Evolutionary conservation across 2,329 filamentous ascomycete species (phyloP), one percentile per base, ranked within the genome.

Genomic region (Arthrobotrys entomopaga): DNA sequence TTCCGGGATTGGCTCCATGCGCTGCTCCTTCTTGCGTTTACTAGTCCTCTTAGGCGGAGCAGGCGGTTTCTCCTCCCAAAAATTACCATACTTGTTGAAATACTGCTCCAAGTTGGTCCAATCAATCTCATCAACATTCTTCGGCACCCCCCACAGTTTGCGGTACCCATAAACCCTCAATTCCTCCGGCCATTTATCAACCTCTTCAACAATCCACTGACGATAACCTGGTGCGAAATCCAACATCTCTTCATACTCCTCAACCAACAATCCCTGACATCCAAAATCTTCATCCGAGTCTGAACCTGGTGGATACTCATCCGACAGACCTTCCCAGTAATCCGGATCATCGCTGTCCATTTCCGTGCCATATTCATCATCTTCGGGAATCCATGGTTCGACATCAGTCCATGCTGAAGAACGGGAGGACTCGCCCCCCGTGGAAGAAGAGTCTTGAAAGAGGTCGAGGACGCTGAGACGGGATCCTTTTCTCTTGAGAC

Each of bases 171-270:
- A 16, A 13, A 46, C 58, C 29, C 58, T 73, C 38, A 66, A 15
- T 10, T 56, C 61, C 3, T 50, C 54, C 1, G 69, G 69, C 69
- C 69, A 73, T 15, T 61, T 15, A 42, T 73, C 69, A 7, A 63
- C 19, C 5, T 4, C 43, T 19, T 65, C 58, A 15, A 67, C 22
- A 43, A 78, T 81, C 77, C 73, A 82, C 81, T 81, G 80, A 58
- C 82, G 79, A 75, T 80, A 82, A 13, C 79, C 79, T 1, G 78
- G 81, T 5, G 76, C 59, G 3, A 80, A 78, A 77, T 82, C 76
- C 8, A 82, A 80, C 70, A 78, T 79, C 20, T 80, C 72, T 1
- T 79, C 77, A 75, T 84, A 84, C 70, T 83, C 82, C 54, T 81
- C 79, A 7, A 78, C 77, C 52, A 83, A 76, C 11, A 84, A 80